Percentiles rank a stretch among this genome's conserved stretches.
Conservation (phyloP, 192 early-diverging fungal genomes). For the Entomortierella chlamydospora region DNA sequence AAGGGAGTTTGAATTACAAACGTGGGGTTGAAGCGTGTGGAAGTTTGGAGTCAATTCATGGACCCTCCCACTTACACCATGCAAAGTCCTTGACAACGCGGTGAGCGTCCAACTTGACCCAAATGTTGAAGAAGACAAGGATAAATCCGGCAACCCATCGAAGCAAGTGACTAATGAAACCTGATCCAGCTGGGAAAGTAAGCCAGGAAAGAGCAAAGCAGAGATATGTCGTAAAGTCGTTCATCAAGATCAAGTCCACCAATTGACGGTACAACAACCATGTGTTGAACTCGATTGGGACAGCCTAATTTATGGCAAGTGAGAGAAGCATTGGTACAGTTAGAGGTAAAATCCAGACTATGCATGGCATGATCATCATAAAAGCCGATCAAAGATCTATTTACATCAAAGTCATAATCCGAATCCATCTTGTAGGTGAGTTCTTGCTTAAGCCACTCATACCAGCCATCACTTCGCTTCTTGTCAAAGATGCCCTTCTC, state of each 20-base stretch:
- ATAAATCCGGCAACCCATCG: slow-evolving; percentile 83
- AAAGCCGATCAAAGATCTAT: not conserved
- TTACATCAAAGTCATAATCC: slow-evolving; percentile 84
- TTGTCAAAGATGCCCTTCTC: slow-evolving; percentile 75
- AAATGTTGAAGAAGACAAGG: slow-evolving; percentile 91
- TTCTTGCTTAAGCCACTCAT: slow-evolving; percentile 72
- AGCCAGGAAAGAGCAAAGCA: slow-evolving; percentile 87
- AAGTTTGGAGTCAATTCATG: not conserved
- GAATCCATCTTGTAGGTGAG: slow-evolving; percentile 83
- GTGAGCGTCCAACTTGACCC: slow-evolving; percentile 96
- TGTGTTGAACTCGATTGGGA: slow-evolving; percentile 94
- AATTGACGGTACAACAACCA: slow-evolving; percentile 96
- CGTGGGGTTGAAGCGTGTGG: slow-evolving; percentile 17
- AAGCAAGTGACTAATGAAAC: slow-evolving; percentile 72
- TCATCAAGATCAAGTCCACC: slow-evolving; percentile 92
- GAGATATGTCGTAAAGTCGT: slow-evolving; percentile 90
- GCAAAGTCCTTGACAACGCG: slow-evolving; percentile 97
- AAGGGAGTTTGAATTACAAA: slow-evolving; percentile 15
- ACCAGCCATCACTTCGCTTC: slow-evolving; percentile 62
- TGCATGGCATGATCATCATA: not conserved
- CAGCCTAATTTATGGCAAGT: slow-evolving; percentile 51
- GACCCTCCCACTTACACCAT: slow-evolving; percentile 90
- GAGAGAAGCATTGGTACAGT: not conserved
- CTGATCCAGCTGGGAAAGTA: slow-evolving; percentile 73
- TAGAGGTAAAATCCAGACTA: no score